These are phyloP conservation scores for Boletus reticuloceps DNA, from an alignment of 768 basidiomycete genomes.

Conservation along the genomic window DNA sequence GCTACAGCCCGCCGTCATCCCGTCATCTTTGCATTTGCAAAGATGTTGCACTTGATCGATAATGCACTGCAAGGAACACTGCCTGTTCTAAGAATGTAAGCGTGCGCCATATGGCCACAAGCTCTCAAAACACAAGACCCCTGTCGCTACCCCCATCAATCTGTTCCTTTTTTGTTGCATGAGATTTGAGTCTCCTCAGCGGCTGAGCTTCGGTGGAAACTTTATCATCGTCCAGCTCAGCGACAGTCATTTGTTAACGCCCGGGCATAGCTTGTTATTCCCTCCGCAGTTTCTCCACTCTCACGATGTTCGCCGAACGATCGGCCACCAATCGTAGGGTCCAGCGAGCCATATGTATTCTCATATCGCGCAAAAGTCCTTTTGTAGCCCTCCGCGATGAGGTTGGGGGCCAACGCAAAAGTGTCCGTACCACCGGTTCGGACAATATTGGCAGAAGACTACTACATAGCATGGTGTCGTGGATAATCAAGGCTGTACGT, in stretches of 20 bases:
- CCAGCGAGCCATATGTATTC: background rate
- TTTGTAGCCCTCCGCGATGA: background rate
- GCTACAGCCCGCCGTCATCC: constrained; percentile 1
- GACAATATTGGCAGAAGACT: background rate
- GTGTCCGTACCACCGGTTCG: background rate
- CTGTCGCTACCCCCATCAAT: background rate
- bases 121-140: background rate
- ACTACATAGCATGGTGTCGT: too few species aligned
- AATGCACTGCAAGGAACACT: constrained; percentile 7
- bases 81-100: constrained; percentile 7
- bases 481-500: constrained; percentile 9
- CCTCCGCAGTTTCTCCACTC: background rate
- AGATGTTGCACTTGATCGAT: constrained; percentile 1
- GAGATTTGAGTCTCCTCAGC: background rate
- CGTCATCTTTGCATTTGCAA: constrained; percentile 4
- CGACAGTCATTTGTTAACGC: constrained; percentile 3
- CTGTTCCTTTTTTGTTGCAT: background rate
- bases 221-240: constrained; percentile 12
- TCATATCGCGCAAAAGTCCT: background rate
- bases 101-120: background rate
- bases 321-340: background rate
- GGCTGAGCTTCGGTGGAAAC: constrained; percentile 8
- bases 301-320: constrained; percentile 2
- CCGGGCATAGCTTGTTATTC: constrained; percentile 5
- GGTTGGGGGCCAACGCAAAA: background rate